These are phyloP conservation scores for Taphrina confusa DNA, from an alignment of 1,139 yeast genomes.

Conservation along the genomic window DNA sequence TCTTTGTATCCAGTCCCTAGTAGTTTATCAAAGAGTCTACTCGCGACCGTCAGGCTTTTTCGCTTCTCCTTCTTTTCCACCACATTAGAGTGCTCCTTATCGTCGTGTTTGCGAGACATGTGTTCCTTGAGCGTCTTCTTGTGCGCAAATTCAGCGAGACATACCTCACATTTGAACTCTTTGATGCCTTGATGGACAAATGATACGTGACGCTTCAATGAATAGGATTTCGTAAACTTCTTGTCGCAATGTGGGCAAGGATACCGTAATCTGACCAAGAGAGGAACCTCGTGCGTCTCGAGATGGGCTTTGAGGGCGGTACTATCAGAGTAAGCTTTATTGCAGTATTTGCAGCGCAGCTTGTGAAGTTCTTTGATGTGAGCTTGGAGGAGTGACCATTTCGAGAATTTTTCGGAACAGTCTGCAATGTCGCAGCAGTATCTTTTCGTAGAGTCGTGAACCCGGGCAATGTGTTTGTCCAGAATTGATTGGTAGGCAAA, in stretches of 20 bases:
- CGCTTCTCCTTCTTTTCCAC: neutral
- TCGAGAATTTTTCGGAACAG: constrained; percentile 66
- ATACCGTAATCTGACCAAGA: constrained; percentile 56
- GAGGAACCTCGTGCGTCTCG: constrained; percentile 56
- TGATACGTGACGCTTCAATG: constrained; percentile 38
- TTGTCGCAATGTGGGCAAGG: constrained; percentile 57
- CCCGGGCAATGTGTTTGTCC: constrained; percentile 45
- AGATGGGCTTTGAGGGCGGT: constrained; percentile 71
- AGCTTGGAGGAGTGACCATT: constrained; percentile 74
- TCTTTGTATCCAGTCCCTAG: constrained; percentile 48
- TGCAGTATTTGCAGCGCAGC: constrained; percentile 60
- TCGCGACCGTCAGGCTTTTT: constrained; percentile 35
- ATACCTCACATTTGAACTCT: constrained; percentile 41
- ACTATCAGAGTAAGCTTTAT: constrained; percentile 72
- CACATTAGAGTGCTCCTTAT: neutral
- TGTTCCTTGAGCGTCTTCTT: constrained; percentile 40
- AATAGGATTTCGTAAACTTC: constrained; percentile 40
- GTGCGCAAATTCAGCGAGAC: constrained; percentile 41
- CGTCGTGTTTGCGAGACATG: constrained; percentile 27
- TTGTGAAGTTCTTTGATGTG: constrained; percentile 78
- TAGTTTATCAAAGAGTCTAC: constrained; percentile 45
- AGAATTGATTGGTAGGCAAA: constrained; percentile 46
- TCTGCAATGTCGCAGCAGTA: constrained; percentile 42
- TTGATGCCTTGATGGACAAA: constrained; percentile 40
- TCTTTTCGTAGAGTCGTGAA: constrained; percentile 42